phyloP scores from a whole-genome alignment of 768 basidiomycete genomes.

The Suillus plorans region DNA sequence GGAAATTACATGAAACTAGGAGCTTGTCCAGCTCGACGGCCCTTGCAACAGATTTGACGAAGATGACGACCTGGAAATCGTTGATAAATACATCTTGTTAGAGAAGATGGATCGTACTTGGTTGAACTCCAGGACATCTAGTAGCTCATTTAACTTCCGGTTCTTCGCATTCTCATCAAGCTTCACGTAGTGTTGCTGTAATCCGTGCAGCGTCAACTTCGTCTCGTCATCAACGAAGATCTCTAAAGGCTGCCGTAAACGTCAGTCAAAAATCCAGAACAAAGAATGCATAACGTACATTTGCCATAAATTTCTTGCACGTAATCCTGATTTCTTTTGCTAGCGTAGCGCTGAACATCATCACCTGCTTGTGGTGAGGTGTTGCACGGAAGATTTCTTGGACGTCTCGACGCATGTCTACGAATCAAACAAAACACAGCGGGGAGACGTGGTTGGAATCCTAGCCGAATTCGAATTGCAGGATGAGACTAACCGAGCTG shows the following conservation, averaged over 20 bases:
- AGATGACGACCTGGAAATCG: constrained; percentile 87
- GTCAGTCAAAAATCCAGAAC: background rate
- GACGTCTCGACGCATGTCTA: constrained; percentile 99
- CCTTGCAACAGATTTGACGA: constrained; percentile 96
- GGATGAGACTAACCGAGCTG: constrained; percentile 95
- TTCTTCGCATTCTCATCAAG: constrained; percentile 95
- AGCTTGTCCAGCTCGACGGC: constrained; percentile 97
- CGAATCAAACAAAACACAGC: constrained; percentile 43
- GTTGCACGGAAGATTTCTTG: constrained; percentile 99
- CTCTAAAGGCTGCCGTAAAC: constrained; percentile 77
- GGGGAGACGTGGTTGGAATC: constrained; percentile 54
- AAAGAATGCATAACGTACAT: constrained; percentile 53
- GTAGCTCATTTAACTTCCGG: constrained; percentile 92
- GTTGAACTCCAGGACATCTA: constrained; percentile 97
- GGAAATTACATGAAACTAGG: constrained; percentile 96
- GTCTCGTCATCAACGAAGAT: constrained; percentile 99
- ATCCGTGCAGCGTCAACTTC: constrained; percentile 94
- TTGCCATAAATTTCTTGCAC: constrained; percentile 99
- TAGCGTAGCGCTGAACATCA: constrained; percentile 99
- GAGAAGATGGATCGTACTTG: constrained; percentile 52
- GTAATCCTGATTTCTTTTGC: constrained; percentile 96
- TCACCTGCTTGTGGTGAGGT: constrained; percentile 99
- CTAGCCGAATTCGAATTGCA: constrained; percentile 66
- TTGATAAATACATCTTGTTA: background rate
- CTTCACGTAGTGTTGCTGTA: constrained; percentile 99